Evolutionary conservation across 1,284 basidiomycete genomes (phyloP).

Genomic region (Tausonia pullulans): DNA sequence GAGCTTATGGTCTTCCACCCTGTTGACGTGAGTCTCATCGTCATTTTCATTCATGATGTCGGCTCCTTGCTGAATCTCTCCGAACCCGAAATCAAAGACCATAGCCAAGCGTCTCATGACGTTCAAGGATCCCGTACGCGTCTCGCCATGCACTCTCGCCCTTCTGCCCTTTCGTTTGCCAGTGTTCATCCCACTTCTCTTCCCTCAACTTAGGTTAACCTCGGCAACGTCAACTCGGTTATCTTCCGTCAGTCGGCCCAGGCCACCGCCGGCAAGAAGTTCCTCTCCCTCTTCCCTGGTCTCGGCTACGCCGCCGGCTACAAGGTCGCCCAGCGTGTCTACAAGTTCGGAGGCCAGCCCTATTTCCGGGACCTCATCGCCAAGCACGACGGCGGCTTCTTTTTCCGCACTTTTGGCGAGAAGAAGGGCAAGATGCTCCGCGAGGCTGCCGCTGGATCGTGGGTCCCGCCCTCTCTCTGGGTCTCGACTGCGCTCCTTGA

Average conservation of each 20-base stretch:
- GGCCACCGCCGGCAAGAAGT: conserved; percentile 56
- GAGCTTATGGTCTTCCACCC: conserved; percentile 87
- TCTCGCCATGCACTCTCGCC: background rate
- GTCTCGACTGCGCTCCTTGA: background rate
- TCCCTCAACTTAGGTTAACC: conserved; percentile 45
- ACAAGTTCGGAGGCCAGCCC: conserved; percentile 98
- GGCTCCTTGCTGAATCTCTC: too few relatives aligned
- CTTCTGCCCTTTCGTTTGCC: conserved; percentile 23
- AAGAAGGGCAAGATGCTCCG: conserved; percentile 92
- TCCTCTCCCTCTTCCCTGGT: conserved; percentile 90
- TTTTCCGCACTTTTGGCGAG: conserved; percentile 82
- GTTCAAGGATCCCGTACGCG: conserved; percentile 54
- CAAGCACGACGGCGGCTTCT: conserved; percentile 59
- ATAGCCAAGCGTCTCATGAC: conserved; percentile 97
- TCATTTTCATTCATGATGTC: too few relatives aligned
- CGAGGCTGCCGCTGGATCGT: conserved; percentile 89
- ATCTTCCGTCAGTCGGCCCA: conserved; percentile 78
- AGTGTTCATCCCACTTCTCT: conserved; percentile 17
- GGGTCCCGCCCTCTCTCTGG: conserved; percentile 23
- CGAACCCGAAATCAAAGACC: conserved; percentile 43
- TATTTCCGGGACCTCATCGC: conserved; percentile 90
- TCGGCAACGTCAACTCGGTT: conserved; percentile 54
- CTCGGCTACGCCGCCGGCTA: conserved; percentile 97
- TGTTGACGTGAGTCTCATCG: conserved; percentile 35
- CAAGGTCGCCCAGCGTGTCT: conserved; percentile 85